Evolutionary conservation across 441 rosid species (phyloP), one percentile per base, ranked within the genome.

Genomic region (Croton laevigatus): DNA sequence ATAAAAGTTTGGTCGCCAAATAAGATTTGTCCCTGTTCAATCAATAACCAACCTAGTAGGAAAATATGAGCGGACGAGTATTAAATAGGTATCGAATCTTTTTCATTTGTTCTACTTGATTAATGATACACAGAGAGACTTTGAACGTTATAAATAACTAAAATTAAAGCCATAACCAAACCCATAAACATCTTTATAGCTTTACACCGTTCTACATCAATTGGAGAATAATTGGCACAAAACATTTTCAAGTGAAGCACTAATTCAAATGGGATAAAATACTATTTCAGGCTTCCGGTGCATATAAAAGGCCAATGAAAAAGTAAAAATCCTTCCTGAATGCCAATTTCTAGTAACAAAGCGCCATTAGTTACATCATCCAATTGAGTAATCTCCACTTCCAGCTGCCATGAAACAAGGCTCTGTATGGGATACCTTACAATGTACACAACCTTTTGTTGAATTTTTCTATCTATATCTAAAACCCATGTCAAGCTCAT

Each of bases 401-500:
- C 62, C 44, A 8, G 10, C 44, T 55, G 32, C 58, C 59, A 61
- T 14, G 68, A 58, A 20, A 19, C 9, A 51, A 54, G 48, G 75
- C 63, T 45, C 59, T 66, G 68, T 73, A 71, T 82, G 74, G 54
- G 73, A 42, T 68, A 71, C 62, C 71, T 59, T 55, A 64, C 66
- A 59, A 68, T 71, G 82, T 61, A 72, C 67, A 65, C 58, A 66
- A 61, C 36, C 34, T n/a, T 32, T 68, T 74, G 32, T 65, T 54
- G 22, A 48, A 8, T 3, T 60, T 44, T 16, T 75, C 73, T 81
- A 91, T 62, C 97, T 85, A 75, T 82, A 86, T 63, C 88, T 83
- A 57, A 90, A 93, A 45, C 90, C 88, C 86, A 81, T 84, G 83
- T 91, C 96, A 27, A 87, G 84, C 82, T 92, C 96, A 68, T 86